Conservation (phyloP, 257 asterid genomes). For the Anisodus tanguticus region DNA sequence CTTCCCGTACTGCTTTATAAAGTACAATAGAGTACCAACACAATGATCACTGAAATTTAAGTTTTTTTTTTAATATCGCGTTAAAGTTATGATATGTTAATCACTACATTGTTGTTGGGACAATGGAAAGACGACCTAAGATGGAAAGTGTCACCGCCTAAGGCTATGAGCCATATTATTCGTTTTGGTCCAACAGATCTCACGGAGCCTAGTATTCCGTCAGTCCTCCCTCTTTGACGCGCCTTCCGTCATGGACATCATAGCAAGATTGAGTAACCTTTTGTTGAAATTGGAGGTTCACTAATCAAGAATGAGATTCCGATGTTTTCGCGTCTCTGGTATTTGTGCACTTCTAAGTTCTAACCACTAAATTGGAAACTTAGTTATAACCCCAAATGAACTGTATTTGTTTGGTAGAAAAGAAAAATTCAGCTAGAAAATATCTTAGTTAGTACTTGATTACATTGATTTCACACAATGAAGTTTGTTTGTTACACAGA, state of each 20-base stretch:
- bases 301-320: neutral
- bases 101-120: neutral
- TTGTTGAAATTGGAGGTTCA: neutral
- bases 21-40: too few relatives aligned
- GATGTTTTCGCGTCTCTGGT: neutral
- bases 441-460: neutral
- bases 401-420: neutral
- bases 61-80: too few relatives aligned
- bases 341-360: neutral
- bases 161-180: too few relatives aligned
- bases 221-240: too few relatives aligned
- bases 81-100: neutral
- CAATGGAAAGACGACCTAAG: neutral
- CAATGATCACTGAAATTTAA: too few relatives aligned
- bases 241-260: neutral
- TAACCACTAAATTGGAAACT: neutral
- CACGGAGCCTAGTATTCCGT: neutral
- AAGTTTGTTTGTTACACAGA: neutral
- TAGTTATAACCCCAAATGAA: neutral
- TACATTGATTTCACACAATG: neutral
- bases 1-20: too few relatives aligned
- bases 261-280: neutral
- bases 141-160: neutral
- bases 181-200: too few relatives aligned
- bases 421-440: slow-evolving; percentile 1